Evolutionary conservation across 139 green algal species (phyloP), one percentile per base, ranked within the genome.

Genomic region (Coelastrella sp.): DNA sequence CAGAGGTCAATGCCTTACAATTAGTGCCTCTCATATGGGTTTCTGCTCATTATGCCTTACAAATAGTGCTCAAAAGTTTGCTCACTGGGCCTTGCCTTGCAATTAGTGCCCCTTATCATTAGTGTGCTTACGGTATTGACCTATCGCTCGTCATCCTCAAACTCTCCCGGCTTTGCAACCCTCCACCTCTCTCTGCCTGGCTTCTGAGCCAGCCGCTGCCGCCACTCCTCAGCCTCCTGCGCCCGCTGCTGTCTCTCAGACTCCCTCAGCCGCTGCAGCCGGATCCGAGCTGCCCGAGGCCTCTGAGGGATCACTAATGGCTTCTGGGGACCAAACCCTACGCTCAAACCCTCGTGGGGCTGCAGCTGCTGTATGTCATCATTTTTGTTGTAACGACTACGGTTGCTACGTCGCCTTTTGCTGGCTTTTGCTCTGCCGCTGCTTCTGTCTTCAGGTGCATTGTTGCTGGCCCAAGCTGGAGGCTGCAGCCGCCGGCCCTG

Each of bases 221-320:
- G 23, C 74, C 57, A 32, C 53, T 69, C 34, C 75, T 69, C n/a
- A 7, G 19, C 2, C 48, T 66, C 43, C 45, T 48, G 45, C 69
- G 27, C 8, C 75, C n/a, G 35, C 75, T 82, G 53, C 34, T 38
- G 34, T 37, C 11, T 21, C 23, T 82, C 75, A 2, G 51, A 34
- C 3, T 69, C 75, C 6, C 75, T 8, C 9, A 82, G 50, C 51
- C 53, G 50, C 75, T 82, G 75, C 25, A 82, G 23, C 75, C 75
- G 19, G 3, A 82, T 82, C 53, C 75, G 21, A 1, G 53, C 51
- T n/a, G 75, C 75, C 13, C 75, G 8, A 27, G 75, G 53, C 30
- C 43, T 69, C 23, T 11, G 51, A 9, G 75, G 75, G 34, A 43
- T 6, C 35, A 32, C 40, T 60, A n/a, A 25, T 17, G 30, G 35